phyloP scores from a whole-genome alignment of 306 rosid species.

The Crotalaria pallida region DNA sequence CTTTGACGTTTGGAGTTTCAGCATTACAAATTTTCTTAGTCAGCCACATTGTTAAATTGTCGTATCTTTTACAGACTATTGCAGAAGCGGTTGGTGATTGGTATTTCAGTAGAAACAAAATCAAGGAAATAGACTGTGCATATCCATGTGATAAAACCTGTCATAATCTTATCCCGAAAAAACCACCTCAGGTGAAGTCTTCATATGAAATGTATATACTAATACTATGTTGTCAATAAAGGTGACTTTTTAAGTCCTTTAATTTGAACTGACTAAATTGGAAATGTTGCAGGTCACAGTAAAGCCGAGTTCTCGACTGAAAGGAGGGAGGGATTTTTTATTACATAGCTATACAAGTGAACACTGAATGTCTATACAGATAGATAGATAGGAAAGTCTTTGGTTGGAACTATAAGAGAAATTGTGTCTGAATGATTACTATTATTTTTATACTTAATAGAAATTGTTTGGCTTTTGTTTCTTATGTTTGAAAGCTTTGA shows the following conservation, averaged over 20 bases:
- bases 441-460: too few relatives aligned
- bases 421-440: too few relatives aligned
- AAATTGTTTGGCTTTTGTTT: too few relatives aligned
- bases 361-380: too few relatives aligned
- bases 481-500: too few relatives aligned
- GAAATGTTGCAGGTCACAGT: conserved; percentile 29
- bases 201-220: not conserved
- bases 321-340: not conserved
- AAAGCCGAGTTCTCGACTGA: not conserved
- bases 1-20: not conserved
- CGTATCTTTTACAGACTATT: conserved; percentile 56
- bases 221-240: not conserved
- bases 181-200: conserved; percentile 30
- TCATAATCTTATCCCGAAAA: conserved; percentile 74
- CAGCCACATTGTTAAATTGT: not conserved
- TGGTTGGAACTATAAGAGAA: too few relatives aligned
- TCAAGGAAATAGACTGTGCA: conserved; percentile 67
- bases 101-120: conserved; percentile 65
- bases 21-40: not conserved
- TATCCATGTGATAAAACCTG: conserved; percentile 88
- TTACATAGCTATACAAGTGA: too few relatives aligned
- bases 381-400: too few relatives aligned
- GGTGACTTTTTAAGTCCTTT: not conserved
- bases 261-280: conserved; percentile 19
- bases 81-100: conserved; percentile 95